Conservation (phyloP, 108 stramenopile genomes). For the Cyclotella atomus region DNA sequence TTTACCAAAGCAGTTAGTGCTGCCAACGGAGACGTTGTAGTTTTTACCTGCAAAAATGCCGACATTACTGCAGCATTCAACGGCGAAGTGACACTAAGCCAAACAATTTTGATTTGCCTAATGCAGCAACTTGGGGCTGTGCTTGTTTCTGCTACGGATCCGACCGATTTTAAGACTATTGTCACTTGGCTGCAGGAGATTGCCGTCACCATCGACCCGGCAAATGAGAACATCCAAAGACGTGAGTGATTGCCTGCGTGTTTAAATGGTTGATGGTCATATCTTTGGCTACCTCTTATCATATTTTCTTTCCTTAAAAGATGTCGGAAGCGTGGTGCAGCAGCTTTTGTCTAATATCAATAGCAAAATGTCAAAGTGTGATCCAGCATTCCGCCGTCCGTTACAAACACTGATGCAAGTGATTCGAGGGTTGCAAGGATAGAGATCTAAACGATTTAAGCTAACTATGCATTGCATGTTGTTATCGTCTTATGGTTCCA, state of each 20-base stretch:
- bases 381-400: conserved; percentile 67
- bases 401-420: conserved; percentile 80
- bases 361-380: conserved; percentile 64
- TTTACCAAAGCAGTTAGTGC: conserved; percentile 84
- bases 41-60: conserved; percentile 70
- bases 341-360: conserved; percentile 69
- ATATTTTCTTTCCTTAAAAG: conserved; percentile 2
- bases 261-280: not conserved
- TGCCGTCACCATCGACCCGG: conserved; percentile 82
- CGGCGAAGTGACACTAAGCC: conserved; percentile 61
- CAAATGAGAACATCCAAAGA: conserved; percentile 65
- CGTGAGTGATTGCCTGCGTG: conserved; percentile 25
- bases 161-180: conserved; percentile 60
- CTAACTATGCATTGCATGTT: too few species aligned
- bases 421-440: conserved; percentile 81
- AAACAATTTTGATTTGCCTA: conserved; percentile 86
- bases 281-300: not conserved
- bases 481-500: too few species aligned
- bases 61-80: conserved; percentile 59
- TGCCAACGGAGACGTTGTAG: conserved; percentile 65
- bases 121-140: conserved; percentile 88
- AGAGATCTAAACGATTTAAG: too few species aligned
- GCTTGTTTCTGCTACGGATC: conserved; percentile 42
- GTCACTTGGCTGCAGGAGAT: conserved; percentile 90
- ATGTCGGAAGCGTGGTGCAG: conserved; percentile 67